Conservation (phyloP, 225 moss, liverwort and hornwort species). For the Bryoerythrophyllum caledonicum region DNA sequence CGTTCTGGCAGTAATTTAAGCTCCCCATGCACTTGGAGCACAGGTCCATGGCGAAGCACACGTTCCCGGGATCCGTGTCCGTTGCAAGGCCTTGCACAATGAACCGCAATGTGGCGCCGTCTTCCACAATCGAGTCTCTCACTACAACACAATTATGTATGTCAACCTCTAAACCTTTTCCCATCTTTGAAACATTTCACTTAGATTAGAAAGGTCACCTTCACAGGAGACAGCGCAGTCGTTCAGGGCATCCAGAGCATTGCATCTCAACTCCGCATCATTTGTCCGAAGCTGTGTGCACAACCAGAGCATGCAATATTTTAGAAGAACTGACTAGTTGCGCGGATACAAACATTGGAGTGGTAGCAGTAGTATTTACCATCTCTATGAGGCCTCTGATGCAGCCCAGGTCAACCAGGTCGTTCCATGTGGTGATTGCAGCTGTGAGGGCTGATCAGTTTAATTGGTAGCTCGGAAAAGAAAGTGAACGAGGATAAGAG, state of each 20-base stretch:
- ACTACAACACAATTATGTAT: conserved; percentile 32
- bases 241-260: conserved; percentile 71
- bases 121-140: conserved; percentile 59
- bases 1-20: conserved; percentile 74
- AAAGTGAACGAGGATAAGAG: not conserved
- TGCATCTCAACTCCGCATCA: conserved; percentile 56
- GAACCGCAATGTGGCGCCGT: conserved; percentile 46
- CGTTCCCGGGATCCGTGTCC: conserved; percentile 48
- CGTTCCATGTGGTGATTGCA: conserved; percentile 52
- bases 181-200: not conserved
- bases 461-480: not conserved
- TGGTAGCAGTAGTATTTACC: conserved; percentile 40
- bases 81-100: conserved; percentile 52
- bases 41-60: conserved; percentile 69
- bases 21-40: conserved; percentile 76
- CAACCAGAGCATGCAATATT: not conserved
- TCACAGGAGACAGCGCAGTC: conserved; percentile 42
- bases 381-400: conserved; percentile 75
- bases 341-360: not conserved
- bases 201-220: conserved; percentile 23
- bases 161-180: not conserved
- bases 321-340: not conserved
- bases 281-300: conserved; percentile 43
- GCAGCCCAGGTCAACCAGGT: conserved; percentile 62
- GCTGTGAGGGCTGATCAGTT: conserved; percentile 23